Evolutionary conservation across 1,284 basidiomycete species (phyloP), one percentile per base, ranked within the genome.

Genomic region (Phellinidium pouzarii): DNA sequence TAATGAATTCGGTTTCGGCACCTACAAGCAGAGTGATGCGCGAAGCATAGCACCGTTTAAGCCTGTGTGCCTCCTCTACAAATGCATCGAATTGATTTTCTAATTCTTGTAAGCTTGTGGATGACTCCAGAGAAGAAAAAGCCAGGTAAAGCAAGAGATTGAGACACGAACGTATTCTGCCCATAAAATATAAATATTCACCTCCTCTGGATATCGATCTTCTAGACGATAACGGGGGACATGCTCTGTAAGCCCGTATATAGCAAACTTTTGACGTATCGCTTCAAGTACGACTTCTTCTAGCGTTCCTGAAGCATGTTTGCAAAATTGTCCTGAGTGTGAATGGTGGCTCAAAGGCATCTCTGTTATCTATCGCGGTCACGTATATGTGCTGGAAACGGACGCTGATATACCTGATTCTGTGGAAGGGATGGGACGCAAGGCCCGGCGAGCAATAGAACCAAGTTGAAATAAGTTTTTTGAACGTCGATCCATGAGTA

Each of bases 191-290:
- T 3, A 45, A 29, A 19, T 22, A 61, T 60, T 55, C 59, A 92
- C 93, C 81, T 99, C 95, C 74, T 99, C 95, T 12, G 94, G 95
- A 65, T 98, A 99, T 31, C 98, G 72, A 67, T 99, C 93, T 34
- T 78, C 65, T 1, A 61, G 49, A 53, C 91, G 76, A 67, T 92
- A 94, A 29, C 95, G 82, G 36, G 95, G 95, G 43, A 89, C 87
- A 68, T 99, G 96, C 68, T 99, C 95, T n/a, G 85, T 90, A 53
- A 99, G 73, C 3, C 94, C 92, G 64, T 87, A 98, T 0, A 88
- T 75, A 53, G 78, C 73, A 66, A 98, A 99, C 0, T 85, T 82
- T 65, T 87, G 78, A 2, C 70, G 64, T 52, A 92, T 84, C 8
- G 96, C 94, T 59, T 86, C 83, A 4, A 73, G 64, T 0, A 96